Evolutionary conservation across 805 yeast genomes (phyloP), one percentile per base, ranked within the genome.

Genomic region (Vanderwaltozyma yarrowii): DNA sequence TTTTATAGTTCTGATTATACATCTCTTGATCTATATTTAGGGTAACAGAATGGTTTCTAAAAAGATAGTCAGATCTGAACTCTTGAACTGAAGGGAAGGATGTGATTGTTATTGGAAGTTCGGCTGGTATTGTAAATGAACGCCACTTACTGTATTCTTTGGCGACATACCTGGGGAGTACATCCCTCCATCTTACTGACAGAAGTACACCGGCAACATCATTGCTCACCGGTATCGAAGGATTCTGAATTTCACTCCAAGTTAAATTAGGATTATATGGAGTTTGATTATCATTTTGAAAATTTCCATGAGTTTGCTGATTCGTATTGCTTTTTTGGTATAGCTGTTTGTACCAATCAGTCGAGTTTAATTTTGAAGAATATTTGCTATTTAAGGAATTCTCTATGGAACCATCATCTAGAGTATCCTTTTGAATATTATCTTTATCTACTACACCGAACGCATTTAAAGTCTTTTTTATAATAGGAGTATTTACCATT

Each of bases 181-280:
- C 94, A 59, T 82, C 86, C 39, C 78, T 78, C 98, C 98, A 92
- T 41, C 94, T 72, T 5, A 94, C 89, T 32, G 75, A 77, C n/a
- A 76, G 70, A 5, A 38, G 16, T 8, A 78, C 63, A 10, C 71
- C 69, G 13, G 79, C 62, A 8, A 74, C 61, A 36, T 75, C 79
- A 2, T 70, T 62, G 24, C 71, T 69, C 4, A 74, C 64, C 6
- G 79, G 78, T 41, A 73, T 73, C 0, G 96, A 86, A 0, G 96
- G 96, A 49, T 88, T 89, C 6, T 66, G 64, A 20, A 83, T 71
- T 27, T 71, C 72, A 1, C 82, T 71, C 85, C 92, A 66, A 42
- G 62, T 63, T 16, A 60, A 51, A 34, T 49, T 46, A 13, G 32
- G 19, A 21, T 31, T 37, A 14, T 23, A 37, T 21, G 13, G 25